Conservation (phyloP, 768 basidiomycete genomes). For the Tubosaeta sp. region DNA sequence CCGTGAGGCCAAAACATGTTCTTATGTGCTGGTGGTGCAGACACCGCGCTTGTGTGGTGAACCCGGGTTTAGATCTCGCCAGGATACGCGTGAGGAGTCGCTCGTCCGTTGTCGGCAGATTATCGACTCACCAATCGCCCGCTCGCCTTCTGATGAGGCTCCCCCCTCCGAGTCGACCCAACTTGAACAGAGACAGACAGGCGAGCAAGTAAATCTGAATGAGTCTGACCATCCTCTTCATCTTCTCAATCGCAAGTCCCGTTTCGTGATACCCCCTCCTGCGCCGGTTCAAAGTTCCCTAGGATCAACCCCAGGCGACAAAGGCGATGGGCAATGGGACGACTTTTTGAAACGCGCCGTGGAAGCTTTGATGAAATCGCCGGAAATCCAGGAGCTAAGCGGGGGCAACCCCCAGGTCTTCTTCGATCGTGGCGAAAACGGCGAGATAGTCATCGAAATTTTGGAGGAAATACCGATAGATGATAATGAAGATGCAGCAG, state of each 20-base stretch:
- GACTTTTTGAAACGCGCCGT: constrained; percentile 27
- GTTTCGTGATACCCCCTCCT: constrained; percentile 40
- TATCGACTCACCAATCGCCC: constrained; percentile 31
- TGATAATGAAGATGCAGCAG: constrained; percentile 18
- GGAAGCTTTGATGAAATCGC: constrained; percentile 27
- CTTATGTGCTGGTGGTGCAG: constrained; percentile 90
- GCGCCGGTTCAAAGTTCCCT: constrained; percentile 16
- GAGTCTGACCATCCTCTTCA: constrained; percentile 56
- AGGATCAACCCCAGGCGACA: constrained; percentile 14
- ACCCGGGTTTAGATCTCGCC: constrained; percentile 83
- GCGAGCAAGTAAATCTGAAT: constrained; percentile 35
- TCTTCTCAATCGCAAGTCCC: constrained; percentile 43
- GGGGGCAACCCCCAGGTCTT: constrained; percentile 35
- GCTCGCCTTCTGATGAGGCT: constrained; percentile 7
- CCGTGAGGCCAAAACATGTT: constrained; percentile 91
- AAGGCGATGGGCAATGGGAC: constrained; percentile 15
- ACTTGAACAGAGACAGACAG: constrained; percentile 26
- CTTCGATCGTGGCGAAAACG: constrained; percentile 40
- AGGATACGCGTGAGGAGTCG: constrained; percentile 61
- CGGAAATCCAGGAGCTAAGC: constrained; percentile 26
- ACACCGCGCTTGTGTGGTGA: constrained; percentile 92
- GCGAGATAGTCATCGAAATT: constrained; percentile 41
- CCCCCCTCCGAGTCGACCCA: constrained; percentile 27
- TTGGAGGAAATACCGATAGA: constrained; percentile 42
- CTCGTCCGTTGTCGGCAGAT: constrained; percentile 79